Conservation (phyloP, 208 protist genomes). For the Herpetomonas muscarum region DNA sequence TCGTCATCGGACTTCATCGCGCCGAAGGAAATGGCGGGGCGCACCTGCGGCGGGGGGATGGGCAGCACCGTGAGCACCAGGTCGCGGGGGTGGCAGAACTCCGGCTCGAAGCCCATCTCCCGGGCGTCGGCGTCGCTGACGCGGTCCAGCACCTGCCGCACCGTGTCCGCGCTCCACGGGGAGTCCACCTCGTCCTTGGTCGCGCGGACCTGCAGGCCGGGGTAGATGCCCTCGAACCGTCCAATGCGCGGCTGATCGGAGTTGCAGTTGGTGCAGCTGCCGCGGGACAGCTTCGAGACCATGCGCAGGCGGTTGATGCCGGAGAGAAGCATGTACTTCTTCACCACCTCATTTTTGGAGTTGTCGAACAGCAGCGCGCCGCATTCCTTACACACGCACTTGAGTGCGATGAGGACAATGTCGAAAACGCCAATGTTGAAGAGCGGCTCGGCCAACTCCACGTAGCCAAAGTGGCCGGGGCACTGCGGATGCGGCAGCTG, state of each 20-base stretch:
- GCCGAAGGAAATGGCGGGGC: constrained; percentile 94
- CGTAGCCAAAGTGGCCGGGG: constrained; percentile 99
- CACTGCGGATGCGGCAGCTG: constrained; percentile 75
- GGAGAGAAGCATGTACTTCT: constrained; percentile 45
- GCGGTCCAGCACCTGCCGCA: constrained; percentile 68
- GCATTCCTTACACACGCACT: constrained; percentile 98
- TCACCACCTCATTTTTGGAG: constrained; percentile 31
- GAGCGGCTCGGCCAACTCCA: constrained; percentile 96
- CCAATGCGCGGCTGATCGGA: constrained; percentile 70
- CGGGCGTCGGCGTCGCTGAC: constrained; percentile 61
- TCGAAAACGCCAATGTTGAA: constrained; percentile 98
- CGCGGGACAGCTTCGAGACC: constrained; percentile 61
- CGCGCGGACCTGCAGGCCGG: constrained; percentile 60
- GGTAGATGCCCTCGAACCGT: constrained; percentile 69
- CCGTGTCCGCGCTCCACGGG: constrained; percentile 70
- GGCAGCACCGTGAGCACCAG: constrained; percentile 96
- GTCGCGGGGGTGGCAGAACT: constrained; percentile 76
- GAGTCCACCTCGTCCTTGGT: constrained; percentile 73
- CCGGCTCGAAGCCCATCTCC: constrained; percentile 72
- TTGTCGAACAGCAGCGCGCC: constrained; percentile 86
- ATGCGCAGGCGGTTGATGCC: constrained; percentile 73
- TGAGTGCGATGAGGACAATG: constrained; percentile 92
- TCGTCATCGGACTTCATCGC: constrained; percentile 93
- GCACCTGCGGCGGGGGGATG: constrained; percentile 97
- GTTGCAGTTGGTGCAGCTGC: constrained; percentile 81